phyloP scores from a whole-genome alignment of 371 early-diverging fungal genomes.

The Homolaphlyctis polyrhiza region DNA sequence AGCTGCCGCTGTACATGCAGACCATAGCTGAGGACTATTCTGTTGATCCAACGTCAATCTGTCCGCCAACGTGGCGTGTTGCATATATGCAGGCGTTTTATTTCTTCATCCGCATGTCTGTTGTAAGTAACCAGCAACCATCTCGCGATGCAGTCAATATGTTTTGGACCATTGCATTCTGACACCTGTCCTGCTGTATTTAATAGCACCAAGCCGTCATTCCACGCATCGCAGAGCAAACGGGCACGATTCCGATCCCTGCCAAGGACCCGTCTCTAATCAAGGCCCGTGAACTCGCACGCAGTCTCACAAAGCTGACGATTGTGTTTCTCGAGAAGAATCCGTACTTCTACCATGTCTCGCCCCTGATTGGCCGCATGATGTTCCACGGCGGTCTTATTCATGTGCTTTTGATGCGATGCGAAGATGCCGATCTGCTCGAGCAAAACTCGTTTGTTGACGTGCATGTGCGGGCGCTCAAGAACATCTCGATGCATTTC shows the following conservation, averaged over 20 bases:
- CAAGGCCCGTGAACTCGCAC: background rate
- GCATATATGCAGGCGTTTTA: background rate
- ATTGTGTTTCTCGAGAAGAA: background rate
- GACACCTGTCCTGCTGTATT: too few relatives aligned
- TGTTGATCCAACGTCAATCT: background rate
- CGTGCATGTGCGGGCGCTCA: background rate
- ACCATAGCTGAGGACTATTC: background rate
- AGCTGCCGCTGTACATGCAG: background rate
- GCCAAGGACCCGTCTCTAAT: background rate
- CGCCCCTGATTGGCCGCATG: conserved; percentile 1
- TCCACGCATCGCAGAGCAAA: background rate
- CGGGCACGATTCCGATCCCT: background rate
- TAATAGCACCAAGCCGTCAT: background rate
- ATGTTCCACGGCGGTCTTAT: background rate
- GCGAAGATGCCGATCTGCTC: background rate
- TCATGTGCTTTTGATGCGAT: background rate
- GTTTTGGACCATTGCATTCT: too few relatives aligned
- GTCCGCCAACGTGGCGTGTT: background rate
- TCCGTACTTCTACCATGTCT: background rate
- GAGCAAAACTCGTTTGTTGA: background rate
- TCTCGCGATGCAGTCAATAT: too few relatives aligned
- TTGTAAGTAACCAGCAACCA: too few relatives aligned
- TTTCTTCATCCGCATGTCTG: background rate
- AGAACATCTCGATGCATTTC: background rate
- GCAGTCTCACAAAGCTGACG: background rate